Evolutionary conservation across 805 yeast species (phyloP).

Genomic region (Yamadazyma laniorum): DNA sequence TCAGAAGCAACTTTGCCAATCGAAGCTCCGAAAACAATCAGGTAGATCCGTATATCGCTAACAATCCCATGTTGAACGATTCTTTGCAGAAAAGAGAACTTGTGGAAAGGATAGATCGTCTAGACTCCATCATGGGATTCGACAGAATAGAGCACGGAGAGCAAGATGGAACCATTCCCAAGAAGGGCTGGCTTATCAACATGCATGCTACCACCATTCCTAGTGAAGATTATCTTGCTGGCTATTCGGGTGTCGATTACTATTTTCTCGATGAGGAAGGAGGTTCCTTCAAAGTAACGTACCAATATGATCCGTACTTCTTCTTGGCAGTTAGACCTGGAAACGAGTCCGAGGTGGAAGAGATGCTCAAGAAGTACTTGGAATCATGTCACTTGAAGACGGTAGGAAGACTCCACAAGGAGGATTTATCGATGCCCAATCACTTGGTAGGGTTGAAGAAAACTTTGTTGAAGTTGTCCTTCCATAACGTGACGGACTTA

Average conservation of each 20-base stretch:
- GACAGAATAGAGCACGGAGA: constrained; percentile 74
- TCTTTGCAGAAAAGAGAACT: constrained; percentile 49
- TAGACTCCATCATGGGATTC: constrained; percentile 88
- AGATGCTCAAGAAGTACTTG: constrained; percentile 63
- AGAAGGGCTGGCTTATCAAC: constrained; percentile 88
- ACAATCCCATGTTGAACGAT: constrained; percentile 37
- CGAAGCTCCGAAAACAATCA: constrained; percentile 6
- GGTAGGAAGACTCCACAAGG: constrained; percentile 58
- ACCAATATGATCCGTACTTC: constrained; percentile 85
- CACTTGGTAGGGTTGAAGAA: constrained; percentile 78
- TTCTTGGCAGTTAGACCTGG: constrained; percentile 63
- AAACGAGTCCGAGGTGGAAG: constrained; percentile 77
- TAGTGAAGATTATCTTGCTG: constrained; percentile 56
- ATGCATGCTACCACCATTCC: constrained; percentile 85
- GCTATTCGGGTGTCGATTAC: constrained; percentile 86
- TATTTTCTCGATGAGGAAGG: constrained; percentile 96
- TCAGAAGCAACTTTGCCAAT: constrained; percentile 3
- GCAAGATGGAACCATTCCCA: constrained; percentile 42
- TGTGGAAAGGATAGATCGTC: constrained; percentile 57
- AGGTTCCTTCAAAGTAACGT: constrained; percentile 85
- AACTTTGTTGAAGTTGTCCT: constrained; percentile 62
- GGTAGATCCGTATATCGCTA: constrained; percentile 23
- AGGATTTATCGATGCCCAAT: constrained; percentile 79
- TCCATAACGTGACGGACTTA: constrained; percentile 73
- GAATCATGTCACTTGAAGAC: constrained; percentile 59